Percentiles rank a stretch among this genome's conserved stretches.
Conservation (phyloP, 2,329 filamentous ascomycete species). For the Zasmidium citrigriseum region DNA sequence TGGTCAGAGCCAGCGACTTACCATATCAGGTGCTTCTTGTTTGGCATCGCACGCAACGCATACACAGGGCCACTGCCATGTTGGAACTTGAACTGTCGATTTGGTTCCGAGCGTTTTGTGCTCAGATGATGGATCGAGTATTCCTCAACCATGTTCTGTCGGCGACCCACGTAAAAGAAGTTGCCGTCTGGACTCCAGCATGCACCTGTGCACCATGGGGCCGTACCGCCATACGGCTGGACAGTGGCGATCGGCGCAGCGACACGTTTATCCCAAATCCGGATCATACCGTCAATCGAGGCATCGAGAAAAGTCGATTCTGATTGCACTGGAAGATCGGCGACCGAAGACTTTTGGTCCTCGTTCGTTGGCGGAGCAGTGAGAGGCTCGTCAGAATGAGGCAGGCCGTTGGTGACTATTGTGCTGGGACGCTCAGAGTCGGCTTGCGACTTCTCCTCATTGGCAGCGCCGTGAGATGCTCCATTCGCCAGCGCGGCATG, state of each 20-base stretch:
- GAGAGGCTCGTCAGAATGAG: constrained; percentile 51
- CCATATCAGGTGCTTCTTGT: constrained; percentile 89
- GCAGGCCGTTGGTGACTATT: constrained; percentile 49
- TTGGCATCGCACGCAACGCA: constrained; percentile 85
- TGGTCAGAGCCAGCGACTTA: constrained; percentile 39
- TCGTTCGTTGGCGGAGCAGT: constrained; percentile 39
- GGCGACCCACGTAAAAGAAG: constrained; percentile 85
- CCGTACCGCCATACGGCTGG: constrained; percentile 69
- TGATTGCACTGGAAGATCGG: constrained; percentile 53
- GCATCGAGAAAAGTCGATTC: constrained; percentile 85
- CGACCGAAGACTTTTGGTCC: constrained; percentile 19
- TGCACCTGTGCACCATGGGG: constrained; percentile 96
- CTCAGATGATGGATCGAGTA: constrained; percentile 75
- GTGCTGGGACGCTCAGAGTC: constrained; percentile 3
- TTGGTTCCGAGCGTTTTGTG: constrained; percentile 66
- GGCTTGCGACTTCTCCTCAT: background rate
- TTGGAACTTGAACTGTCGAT: constrained; percentile 83
- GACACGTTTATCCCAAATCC: constrained; percentile 89
- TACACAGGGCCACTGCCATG: constrained; percentile 86
- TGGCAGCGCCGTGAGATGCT: background rate
- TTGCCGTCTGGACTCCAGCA: constrained; percentile 97
- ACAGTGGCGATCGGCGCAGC: constrained; percentile 78
- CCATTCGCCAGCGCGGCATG: background rate
- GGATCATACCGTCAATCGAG: constrained; percentile 80
- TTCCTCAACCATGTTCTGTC: constrained; percentile 93